These are phyloP conservation scores for Tricholoma terreum DNA, from an alignment of 768 basidiomycete species.

Conservation along the genomic window DNA sequence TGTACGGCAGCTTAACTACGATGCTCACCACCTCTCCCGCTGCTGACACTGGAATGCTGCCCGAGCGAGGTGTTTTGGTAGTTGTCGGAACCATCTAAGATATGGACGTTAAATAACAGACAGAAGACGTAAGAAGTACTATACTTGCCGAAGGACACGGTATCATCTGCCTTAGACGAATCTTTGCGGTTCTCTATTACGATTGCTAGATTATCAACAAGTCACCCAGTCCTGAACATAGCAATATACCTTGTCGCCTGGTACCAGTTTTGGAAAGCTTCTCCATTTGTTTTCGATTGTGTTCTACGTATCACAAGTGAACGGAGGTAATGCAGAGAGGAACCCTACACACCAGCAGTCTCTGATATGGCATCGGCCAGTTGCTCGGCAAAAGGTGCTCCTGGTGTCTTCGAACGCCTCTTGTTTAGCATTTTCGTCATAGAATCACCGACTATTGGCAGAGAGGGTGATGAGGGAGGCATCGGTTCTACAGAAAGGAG, in stretches of 20 bases:
- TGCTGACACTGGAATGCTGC: not conserved
- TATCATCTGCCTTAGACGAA: not conserved
- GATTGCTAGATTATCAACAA: not conserved
- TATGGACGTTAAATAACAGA: not conserved
- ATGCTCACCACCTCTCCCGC: not conserved
- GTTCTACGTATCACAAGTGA: not conserved
- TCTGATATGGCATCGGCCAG: not conserved
- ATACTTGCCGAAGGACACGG: not conserved
- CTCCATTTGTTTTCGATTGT: not conserved
- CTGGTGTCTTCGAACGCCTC: not conserved
- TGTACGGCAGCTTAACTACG: not conserved
- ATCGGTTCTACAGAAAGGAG: not conserved
- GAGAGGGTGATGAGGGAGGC: not conserved
- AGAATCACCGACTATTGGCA: not conserved
- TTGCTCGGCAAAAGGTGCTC: not conserved
- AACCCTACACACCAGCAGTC: not conserved
- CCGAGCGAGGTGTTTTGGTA: not conserved
- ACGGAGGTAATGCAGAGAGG: not conserved
- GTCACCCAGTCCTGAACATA: not conserved
- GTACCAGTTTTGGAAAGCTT: not conserved
- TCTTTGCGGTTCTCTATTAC: not conserved
- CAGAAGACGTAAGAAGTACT: not conserved
- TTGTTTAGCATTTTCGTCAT: not conserved
- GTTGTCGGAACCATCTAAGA: not conserved
- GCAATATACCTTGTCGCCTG: not conserved